Base-by-base conservation (phyloP, 176 grass and related monocot species). In the Triticum aestivum region DNA sequence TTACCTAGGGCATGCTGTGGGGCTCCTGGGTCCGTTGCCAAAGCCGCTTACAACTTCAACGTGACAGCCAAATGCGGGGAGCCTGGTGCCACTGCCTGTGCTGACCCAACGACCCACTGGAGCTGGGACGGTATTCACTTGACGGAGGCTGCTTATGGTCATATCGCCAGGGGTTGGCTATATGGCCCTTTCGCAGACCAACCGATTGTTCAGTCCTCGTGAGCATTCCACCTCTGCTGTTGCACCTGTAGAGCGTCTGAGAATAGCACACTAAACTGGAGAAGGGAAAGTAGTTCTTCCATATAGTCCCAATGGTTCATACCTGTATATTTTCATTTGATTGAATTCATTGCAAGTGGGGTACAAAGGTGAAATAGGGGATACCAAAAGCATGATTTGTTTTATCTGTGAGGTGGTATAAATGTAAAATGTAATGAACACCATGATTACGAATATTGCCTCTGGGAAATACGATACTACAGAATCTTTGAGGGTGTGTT, bases 71-170 rank as follows among this genome's bases (percentile, higher is more conserved):
- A 75, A 42, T 92, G 91, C 47, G 91, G 87, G 7, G 80, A 87
- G 69, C 68, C 87, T 39, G 87, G 91, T 58, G 83, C 91, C 21
- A 89, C 79, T 6, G 91, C 81, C 0, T 89, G 91, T 38, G 54
- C n/a, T 38, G 87, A 92, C 3, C 91, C 91, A 0, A 18, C 91
- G 29, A 88, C 82, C 66, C 83, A 93, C 6, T 89, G 87, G 86
- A 88, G 78, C 80, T 93, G 91, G 91, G 91, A 93, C 21, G 91
- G 91, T 24, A 91, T 93, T 83, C 91, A 93, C 86, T 74, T 93
- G 83, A 93, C 91, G 5, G 91, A 93, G 64, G 88, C 88, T 80
- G 91, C 88, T 64, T 93, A 86, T 39, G 18, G 83, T 29, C 86
- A 90, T 72, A 90, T 93, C 9, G 91, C 91, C 49, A 88, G 75